Conservation (phyloP, 148 eudicot genomes). For the Fallopia convolvulus region DNA sequence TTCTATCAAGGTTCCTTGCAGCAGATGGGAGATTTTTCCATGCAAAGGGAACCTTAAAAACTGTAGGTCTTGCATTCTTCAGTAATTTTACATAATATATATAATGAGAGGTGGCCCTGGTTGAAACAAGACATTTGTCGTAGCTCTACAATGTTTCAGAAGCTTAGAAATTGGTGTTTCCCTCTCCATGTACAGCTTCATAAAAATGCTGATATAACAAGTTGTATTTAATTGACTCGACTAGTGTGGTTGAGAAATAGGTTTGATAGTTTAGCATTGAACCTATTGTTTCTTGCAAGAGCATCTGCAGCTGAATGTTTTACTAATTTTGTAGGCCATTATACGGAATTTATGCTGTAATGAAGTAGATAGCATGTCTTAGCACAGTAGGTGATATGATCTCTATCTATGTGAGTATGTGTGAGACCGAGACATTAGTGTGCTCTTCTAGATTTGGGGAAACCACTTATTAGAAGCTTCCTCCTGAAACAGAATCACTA, state of each 20-base stretch:
- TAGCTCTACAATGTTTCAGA: not conserved
- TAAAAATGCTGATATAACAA: not conserved
- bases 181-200: not conserved
- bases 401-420: no score
- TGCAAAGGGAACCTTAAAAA: no score
- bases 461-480: no score
- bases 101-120: not conserved
- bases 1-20: no score
- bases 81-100: no score
- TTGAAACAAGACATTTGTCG: not conserved
- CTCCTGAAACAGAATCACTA: no score
- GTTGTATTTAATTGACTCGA: not conserved
- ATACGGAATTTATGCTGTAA: not conserved
- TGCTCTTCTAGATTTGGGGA: not conserved
- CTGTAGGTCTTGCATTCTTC: no score
- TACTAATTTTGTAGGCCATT: conserved; percentile 1
- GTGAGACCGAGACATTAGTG: not conserved
- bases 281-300: not conserved
- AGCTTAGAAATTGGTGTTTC: not conserved
- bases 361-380: not conserved
- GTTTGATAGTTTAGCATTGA: not conserved
- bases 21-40: no score
- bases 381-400: not conserved
- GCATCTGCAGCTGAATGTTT: not conserved
- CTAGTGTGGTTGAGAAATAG: not conserved